Base-by-base conservation (phyloP, 257 asterid species). In the Petrea volubilis region DNA sequence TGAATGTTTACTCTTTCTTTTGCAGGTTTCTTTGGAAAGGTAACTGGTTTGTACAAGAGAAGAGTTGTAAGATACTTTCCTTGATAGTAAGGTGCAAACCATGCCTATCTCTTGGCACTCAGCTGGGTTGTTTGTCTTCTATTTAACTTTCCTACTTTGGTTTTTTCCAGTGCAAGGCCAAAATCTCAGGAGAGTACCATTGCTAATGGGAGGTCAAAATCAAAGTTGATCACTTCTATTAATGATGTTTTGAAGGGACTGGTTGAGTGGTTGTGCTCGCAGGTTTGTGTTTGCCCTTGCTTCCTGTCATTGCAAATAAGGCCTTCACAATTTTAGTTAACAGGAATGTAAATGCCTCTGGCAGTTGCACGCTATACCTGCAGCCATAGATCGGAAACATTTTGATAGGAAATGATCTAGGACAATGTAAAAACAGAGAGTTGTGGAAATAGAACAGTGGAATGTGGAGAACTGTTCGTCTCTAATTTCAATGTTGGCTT, bases 11-110 rank as follows among this genome's bases (percentile, higher is more conserved):
- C 24, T 68, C 62, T 43, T 40, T 58, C 69, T 64, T 57, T 77
- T 82, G 78, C 85, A 88, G 98, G 80, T 80, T 93, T 86, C 87
- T 93, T 33, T 86, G 86, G 94, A 86, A 86, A 82, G 96, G 96
- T 78, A 93, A 84, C 78, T 93, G 98, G 98, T 93, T 93, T 82
- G 71, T 86, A 50, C 96, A 93, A 82, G 98, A 91, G 87, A 89
- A 91, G 80, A 91, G 97, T 88, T 91, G 96, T 71, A 90, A 84
- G 88, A 87, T 93, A 81, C 96, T 93, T 66, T 83, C 98, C 62
- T 74, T 87, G 79, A 82, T 92, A 55, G 92, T 76, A 71, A 92
- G 97, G 96, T 92, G 80, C 23, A 77, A 57, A 51, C 53, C 20
- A 14, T 49, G 36, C 50, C 47, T 63, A 49, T 46, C 27, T 47